Percentiles rank a stretch among this genome's conserved stretches.
Conservation (phyloP, 2,329 filamentous ascomycete species). For the Hypoxylon sp. region DNA sequence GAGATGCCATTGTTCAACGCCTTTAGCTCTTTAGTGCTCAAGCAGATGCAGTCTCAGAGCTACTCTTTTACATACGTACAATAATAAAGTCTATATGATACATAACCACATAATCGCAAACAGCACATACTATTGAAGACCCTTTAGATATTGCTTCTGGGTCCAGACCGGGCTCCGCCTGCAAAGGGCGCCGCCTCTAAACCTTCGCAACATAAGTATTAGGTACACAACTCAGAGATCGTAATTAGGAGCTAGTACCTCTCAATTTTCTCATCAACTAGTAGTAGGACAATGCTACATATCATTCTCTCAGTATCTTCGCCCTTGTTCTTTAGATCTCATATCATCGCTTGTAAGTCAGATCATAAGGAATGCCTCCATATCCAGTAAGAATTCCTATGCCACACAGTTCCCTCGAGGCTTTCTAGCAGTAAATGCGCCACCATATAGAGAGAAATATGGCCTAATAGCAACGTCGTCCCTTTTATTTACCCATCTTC, state of each 20-base stretch:
- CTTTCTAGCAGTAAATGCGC: not conserved
- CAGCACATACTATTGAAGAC: not conserved
- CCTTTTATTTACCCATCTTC: not conserved
- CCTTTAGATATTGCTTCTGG: too few species aligned
- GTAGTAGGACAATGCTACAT: too few species aligned
- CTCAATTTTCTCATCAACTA: too few species aligned
- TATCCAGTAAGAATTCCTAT: not conserved
- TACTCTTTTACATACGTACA: too few species aligned
- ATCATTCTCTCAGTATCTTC: too few species aligned
- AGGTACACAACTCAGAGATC: too few species aligned
- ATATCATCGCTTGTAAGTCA: not conserved
- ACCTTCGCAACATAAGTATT: too few species aligned
- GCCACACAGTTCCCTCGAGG: not conserved
- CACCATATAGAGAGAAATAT: not conserved
- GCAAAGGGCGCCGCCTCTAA: too few species aligned
- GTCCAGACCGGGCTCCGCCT: too few species aligned
- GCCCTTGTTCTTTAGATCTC: too few species aligned
- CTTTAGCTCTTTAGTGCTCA: not conserved
- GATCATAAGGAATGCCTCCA: conserved; percentile 14
- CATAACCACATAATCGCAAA: not conserved
- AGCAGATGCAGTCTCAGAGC: not conserved
- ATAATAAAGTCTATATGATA: not conserved
- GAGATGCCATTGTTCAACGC: too few species aligned
- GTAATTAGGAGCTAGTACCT: too few species aligned
- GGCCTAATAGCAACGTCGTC: not conserved